Evolutionary conservation across 2,329 filamentous ascomycete species (phyloP).

Genomic region (Cercospora nicotianae): DNA sequence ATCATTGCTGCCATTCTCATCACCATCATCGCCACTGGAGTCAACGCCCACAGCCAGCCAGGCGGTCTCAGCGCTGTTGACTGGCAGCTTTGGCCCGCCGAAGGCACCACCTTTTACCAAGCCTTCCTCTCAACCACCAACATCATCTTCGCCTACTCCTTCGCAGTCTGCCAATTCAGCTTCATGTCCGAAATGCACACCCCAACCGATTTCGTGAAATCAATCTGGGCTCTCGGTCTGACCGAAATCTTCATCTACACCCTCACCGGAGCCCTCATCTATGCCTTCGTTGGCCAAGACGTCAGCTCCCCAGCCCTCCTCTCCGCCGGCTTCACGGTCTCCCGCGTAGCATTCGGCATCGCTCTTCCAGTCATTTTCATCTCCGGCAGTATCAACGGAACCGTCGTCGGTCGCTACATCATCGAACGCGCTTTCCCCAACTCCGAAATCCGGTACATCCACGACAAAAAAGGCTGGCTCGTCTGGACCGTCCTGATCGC

Average conservation of each 20-base stretch:
- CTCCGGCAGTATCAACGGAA: slow-evolving; percentile 70
- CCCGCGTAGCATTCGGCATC: slow-evolving; percentile 68
- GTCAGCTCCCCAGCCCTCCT: slow-evolving; percentile 68
- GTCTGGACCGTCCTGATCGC: slow-evolving; percentile 63
- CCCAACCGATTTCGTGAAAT: slow-evolving; percentile 62
- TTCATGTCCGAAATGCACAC: slow-evolving; percentile 67
- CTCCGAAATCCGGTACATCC: slow-evolving; percentile 50
- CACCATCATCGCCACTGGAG: slow-evolving; percentile 40
- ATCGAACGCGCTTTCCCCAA: slow-evolving; percentile 64
- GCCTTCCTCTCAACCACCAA: slow-evolving; percentile 67
- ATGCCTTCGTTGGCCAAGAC: slow-evolving; percentile 62
- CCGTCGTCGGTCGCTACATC: slow-evolving; percentile 53
- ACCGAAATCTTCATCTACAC: slow-evolving; percentile 66
- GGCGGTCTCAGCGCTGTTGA: slow-evolving; percentile 37
- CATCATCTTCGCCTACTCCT: slow-evolving; percentile 66
- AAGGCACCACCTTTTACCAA: slow-evolving; percentile 48
- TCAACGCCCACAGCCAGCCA: slow-evolving; percentile 31
- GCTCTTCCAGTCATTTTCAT: slow-evolving; percentile 73
- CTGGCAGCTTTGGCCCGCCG: slow-evolving; percentile 40
- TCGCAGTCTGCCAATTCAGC: slow-evolving; percentile 62
- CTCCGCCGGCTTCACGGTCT: slow-evolving; percentile 57
- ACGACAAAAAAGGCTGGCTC: slow-evolving; percentile 48
- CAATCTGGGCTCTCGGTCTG: slow-evolving; percentile 59
- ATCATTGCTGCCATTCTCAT: slow-evolving; percentile 40
- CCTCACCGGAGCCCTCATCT: slow-evolving; percentile 66